These are phyloP conservation scores for Linum tenue DNA, from an alignment of 345 rosid genomes.

Conservation along the genomic window DNA sequence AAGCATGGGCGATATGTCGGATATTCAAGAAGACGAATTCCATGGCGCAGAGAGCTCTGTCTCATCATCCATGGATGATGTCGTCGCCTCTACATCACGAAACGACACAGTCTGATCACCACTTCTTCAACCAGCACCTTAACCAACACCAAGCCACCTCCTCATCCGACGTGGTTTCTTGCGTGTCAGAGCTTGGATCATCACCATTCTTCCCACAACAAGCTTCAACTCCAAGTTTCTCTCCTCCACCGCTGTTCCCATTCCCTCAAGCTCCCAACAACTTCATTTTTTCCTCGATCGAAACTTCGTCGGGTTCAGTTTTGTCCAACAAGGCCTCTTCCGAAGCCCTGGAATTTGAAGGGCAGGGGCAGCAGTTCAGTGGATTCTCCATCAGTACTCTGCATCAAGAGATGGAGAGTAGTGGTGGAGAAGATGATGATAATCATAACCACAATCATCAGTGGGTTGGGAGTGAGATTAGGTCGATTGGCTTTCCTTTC, in stretches of 20 bases:
- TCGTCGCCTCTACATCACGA: slow-evolving; percentile 22
- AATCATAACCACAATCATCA: slow-evolving; percentile 19
- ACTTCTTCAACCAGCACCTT: slow-evolving; percentile 21
- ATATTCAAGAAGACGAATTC: slow-evolving; percentile 82
- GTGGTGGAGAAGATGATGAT: slow-evolving; percentile 21
- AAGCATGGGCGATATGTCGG: slow-evolving; percentile 94
- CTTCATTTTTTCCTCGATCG: slow-evolving; percentile 31
- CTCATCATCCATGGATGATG: slow-evolving; percentile 41
- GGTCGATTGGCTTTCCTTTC: slow-evolving; percentile 50
- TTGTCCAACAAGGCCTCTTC: slow-evolving; percentile 12
- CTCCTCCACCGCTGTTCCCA: slow-evolving; percentile 19
- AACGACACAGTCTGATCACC: slow-evolving; percentile 17
- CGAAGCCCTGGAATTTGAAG: slow-evolving; percentile 23
- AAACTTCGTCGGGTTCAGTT: slow-evolving; percentile 18
- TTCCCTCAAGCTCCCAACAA: slow-evolving; percentile 21
- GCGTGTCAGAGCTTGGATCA: slow-evolving; percentile 40
- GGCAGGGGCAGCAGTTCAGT: slow-evolving; percentile 20
- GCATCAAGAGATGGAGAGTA: slow-evolving; percentile 30
- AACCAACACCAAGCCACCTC: slow-evolving; percentile 18
- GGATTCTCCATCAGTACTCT: slow-evolving; percentile 31
- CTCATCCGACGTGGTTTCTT: slow-evolving; percentile 17
- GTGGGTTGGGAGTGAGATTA: slow-evolving; percentile 18
- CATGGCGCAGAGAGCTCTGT: slow-evolving; percentile 56
- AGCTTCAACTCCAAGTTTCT: slow-evolving; percentile 23
- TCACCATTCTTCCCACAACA: slow-evolving; percentile 25